phyloP scores from a whole-genome alignment of 2,329 filamentous ascomycete genomes.

The Capronia americana region DNA sequence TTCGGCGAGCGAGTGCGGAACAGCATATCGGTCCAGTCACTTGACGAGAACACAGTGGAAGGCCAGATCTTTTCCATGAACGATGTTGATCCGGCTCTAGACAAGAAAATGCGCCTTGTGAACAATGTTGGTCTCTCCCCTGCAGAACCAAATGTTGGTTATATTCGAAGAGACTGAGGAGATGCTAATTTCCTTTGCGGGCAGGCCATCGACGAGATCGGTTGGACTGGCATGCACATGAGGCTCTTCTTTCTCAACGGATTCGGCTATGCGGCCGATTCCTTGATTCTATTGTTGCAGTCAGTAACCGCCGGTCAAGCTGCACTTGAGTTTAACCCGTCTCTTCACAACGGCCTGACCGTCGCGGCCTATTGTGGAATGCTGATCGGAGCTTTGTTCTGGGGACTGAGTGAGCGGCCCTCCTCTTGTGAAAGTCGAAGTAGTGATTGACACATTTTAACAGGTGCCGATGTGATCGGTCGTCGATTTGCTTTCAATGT shows the following conservation, averaged over 20 bases:
- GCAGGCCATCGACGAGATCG: slow-evolving; percentile 62
- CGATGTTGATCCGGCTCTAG: slow-evolving; percentile 48
- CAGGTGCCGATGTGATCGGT: slow-evolving; percentile 69
- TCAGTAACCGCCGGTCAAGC: slow-evolving; percentile 37
- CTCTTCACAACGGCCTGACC: slow-evolving; percentile 41
- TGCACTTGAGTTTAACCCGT: slow-evolving; percentile 35
- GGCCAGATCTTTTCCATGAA: slow-evolving; percentile 39
- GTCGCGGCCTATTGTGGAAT: slow-evolving; percentile 52
- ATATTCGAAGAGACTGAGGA: not conserved
- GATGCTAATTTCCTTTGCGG: not conserved
- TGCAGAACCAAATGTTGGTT: not conserved
- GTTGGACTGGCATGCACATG: slow-evolving; percentile 65
- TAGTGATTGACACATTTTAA: not conserved
- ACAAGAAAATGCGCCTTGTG: slow-evolving; percentile 49
- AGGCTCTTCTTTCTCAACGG: slow-evolving; percentile 69
- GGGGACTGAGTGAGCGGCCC: slow-evolving; percentile 62
- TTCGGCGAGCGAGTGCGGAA: slow-evolving; percentile 29
- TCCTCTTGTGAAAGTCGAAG: not conserved
- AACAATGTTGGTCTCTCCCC: slow-evolving; percentile 40
- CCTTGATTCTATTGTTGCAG: slow-evolving; percentile 43
- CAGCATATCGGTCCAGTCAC: slow-evolving; percentile 28
- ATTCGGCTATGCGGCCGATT: slow-evolving; percentile 59
- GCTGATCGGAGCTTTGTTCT: slow-evolving; percentile 63
- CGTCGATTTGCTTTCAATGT: slow-evolving; percentile 72
- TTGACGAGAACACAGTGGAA: slow-evolving; percentile 29